A percentile compares a stretch with the other conserved stretches of the same genome.
Conservation (phyloP, 1,284 basidiomycete genomes). For the Phellinidium pouzarii region DNA sequence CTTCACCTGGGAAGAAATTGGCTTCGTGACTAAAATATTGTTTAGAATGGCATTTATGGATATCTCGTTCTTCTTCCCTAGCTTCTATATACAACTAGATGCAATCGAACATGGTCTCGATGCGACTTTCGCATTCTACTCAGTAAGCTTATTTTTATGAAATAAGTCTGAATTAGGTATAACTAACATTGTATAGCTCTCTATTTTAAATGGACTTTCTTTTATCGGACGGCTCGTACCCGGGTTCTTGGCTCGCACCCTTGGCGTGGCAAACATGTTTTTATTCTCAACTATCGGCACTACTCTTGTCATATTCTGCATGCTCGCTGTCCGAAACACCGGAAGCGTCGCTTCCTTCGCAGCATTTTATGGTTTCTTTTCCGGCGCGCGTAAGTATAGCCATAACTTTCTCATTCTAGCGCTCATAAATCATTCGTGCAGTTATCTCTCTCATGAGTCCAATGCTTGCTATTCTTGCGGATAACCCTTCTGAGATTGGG, state of each 20-base stretch:
- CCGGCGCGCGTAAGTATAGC: slow-evolving; percentile 19
- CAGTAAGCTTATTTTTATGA: slow-evolving; percentile 1
- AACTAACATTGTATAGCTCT: background rate
- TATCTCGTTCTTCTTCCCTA: slow-evolving; percentile 15
- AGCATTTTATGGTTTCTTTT: slow-evolving; percentile 22
- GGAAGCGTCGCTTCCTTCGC: slow-evolving; percentile 18
- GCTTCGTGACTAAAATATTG: background rate
- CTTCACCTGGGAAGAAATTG: no score
- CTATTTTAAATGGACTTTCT: slow-evolving; percentile 15
- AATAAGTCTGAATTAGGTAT: background rate
- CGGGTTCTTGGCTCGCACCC: slow-evolving; percentile 7
- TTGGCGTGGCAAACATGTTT: slow-evolving; percentile 16
- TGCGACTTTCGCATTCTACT: slow-evolving; percentile 18
- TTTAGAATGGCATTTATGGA: slow-evolving; percentile 8
- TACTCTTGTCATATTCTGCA: slow-evolving; percentile 21
- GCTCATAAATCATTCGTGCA: background rate
- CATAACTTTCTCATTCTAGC: background rate
- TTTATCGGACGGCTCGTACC: slow-evolving; percentile 12
- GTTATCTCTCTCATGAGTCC: slow-evolving; percentile 14
- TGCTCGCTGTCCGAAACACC: slow-evolving; percentile 21
- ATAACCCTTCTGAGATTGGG: slow-evolving; percentile 13
- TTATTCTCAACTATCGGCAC: slow-evolving; percentile 4
- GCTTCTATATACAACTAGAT: slow-evolving; percentile 19
- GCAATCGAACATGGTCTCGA: slow-evolving; percentile 13
- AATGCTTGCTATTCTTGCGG: slow-evolving; percentile 12